Percentiles rank a stretch among this genome's conserved stretches.
phyloP scores from a whole-genome alignment of 208 protist genomes.

The Trypanosoma vivax region DNA sequence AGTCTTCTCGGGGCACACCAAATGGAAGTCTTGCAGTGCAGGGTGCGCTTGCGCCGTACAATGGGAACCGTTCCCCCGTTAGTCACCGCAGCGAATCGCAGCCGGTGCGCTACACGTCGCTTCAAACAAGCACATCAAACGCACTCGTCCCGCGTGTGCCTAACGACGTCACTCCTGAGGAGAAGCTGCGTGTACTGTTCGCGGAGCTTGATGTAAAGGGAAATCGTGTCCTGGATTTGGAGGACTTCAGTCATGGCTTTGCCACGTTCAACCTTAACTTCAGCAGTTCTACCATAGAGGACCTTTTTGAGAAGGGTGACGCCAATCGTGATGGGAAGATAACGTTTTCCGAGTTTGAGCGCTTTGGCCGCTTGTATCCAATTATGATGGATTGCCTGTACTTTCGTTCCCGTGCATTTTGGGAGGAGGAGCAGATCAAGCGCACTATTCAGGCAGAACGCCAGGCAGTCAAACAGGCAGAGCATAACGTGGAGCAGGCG shows the following conservation, averaged over 20 bases:
- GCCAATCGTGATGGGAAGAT: slow-evolving; percentile 77
- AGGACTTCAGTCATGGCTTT: slow-evolving; percentile 82
- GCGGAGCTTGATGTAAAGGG: slow-evolving; percentile 81
- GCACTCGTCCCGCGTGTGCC: slow-evolving; percentile 51
- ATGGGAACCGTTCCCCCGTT: slow-evolving; percentile 34
- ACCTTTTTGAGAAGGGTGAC: slow-evolving; percentile 86
- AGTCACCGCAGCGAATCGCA: slow-evolving; percentile 19
- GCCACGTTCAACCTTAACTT: slow-evolving; percentile 78
- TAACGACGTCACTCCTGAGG: slow-evolving; percentile 65
- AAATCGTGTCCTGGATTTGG: slow-evolving; percentile 66
- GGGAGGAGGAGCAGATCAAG: slow-evolving; percentile 84
- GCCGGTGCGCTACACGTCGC: slow-evolving; percentile 29
- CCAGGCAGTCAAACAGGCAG: slow-evolving; percentile 57
- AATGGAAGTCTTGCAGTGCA: slow-evolving; percentile 3
- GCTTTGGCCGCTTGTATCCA: slow-evolving; percentile 81
- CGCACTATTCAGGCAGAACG: slow-evolving; percentile 78
- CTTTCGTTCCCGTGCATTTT: slow-evolving; percentile 88
- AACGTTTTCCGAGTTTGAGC: slow-evolving; percentile 86
- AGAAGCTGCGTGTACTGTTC: slow-evolving; percentile 87
- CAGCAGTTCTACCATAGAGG: slow-evolving; percentile 78
- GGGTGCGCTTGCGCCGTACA: slow-evolving; percentile 58
- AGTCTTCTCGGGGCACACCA: slow-evolving; percentile 1
- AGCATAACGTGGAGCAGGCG: slow-evolving; percentile 50
- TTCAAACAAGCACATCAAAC: slow-evolving; percentile 22
- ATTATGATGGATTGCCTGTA: slow-evolving; percentile 90